Evolutionary conservation across 192 early-diverging fungal species (phyloP), one percentile per base, ranked within the genome.

Genomic region (Coemansia sp.): DNA sequence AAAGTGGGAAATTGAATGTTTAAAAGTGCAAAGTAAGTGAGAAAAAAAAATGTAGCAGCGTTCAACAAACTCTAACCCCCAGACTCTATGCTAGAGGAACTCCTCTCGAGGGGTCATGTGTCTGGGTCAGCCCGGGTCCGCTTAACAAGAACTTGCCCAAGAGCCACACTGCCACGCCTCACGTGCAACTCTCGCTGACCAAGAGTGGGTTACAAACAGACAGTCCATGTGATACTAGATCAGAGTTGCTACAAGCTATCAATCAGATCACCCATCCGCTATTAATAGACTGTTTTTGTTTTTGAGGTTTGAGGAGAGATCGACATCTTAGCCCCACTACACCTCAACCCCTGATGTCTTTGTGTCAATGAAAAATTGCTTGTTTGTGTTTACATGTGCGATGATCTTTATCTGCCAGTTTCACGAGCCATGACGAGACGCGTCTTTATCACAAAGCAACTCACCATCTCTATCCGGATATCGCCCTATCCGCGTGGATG

Each of bases 291-390:
- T 4, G 27, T 11, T 59, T 42, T 59, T 61, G 31, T 14, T 61
- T 44, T 63, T 27, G 19, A 5, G 9, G 8, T 55, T 55, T 55
- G 55, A 58, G 55, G 55, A 58, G 55, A 34, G 55, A 58, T 58
- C 55, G 27, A 5, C 55, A 14, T n/a, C 15, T 15, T 27, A 27
- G 27, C 2, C 27, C 27, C 27, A 36, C 34, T 36, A 45, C 15
- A 17, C 19, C 19, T n/a, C n/a, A 21, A 4, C 5, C 19, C 19
- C 19, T 48, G 19, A 21, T 48, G 46, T 48, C 46, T 50, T 50
- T 29, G 51, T 55, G 12, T 4, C 11, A 55, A 55, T 27, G n/a
- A 48, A 46, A 3, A 4, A n/a, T n/a, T 3, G 19, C 12, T 2
- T 48, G 45, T 48, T 48, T 48, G 5, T 48, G n/a, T 48, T 48